A percentile compares a stretch with the other conserved stretches of the same genome.
phyloP scores from a whole-genome alignment of 2,329 filamentous ascomycete species.

The Bipolaris victoriae region DNA sequence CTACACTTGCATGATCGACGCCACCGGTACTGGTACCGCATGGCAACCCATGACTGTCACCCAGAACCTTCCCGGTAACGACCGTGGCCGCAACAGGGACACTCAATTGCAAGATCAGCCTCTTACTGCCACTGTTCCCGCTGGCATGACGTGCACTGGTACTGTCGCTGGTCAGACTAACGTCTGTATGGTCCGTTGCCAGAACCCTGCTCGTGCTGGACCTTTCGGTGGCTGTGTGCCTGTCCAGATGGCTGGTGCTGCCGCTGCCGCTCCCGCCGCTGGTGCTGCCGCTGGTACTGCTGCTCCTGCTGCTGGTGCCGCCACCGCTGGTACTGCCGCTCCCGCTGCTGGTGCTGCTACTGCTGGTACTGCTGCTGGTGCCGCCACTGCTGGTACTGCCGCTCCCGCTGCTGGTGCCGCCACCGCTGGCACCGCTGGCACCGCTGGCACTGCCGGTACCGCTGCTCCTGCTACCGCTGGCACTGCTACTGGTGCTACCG shows the following conservation, averaged over 20 bases:
- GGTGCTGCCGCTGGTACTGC: conserved; percentile 10
- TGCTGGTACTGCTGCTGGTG: conserved; percentile 9
- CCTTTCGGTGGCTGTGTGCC: conserved; percentile 68
- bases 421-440: conserved; percentile 5
- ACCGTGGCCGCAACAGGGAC: conserved; percentile 53
- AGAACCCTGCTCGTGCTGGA: conserved; percentile 65
- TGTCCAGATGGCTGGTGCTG: conserved; percentile 55
- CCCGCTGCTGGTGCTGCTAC: conserved; percentile 1
- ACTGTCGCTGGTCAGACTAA: conserved; percentile 64
- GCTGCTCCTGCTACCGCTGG: background rate
- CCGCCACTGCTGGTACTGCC: conserved; percentile 12
- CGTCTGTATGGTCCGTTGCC: conserved; percentile 68
- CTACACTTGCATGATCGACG: conserved; percentile 69
- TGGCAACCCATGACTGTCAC: conserved; percentile 64
- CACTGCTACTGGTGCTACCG: conserved; percentile 3
- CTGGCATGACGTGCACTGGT: conserved; percentile 63
- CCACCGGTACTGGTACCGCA: conserved; percentile 61
- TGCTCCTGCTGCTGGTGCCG: conserved; percentile 5
- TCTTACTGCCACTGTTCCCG: conserved; percentile 65
- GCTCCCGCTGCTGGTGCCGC: conserved; percentile 9
- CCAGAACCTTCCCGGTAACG: conserved; percentile 59
- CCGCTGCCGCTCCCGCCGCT: conserved; percentile 11
- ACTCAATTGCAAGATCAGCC: conserved; percentile 49
- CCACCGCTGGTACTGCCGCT: conserved; percentile 3
- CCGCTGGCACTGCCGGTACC: conserved; percentile 10